Evolutionary conservation across 768 basidiomycete species (phyloP).

Genomic region (Lactarius quietus): DNA sequence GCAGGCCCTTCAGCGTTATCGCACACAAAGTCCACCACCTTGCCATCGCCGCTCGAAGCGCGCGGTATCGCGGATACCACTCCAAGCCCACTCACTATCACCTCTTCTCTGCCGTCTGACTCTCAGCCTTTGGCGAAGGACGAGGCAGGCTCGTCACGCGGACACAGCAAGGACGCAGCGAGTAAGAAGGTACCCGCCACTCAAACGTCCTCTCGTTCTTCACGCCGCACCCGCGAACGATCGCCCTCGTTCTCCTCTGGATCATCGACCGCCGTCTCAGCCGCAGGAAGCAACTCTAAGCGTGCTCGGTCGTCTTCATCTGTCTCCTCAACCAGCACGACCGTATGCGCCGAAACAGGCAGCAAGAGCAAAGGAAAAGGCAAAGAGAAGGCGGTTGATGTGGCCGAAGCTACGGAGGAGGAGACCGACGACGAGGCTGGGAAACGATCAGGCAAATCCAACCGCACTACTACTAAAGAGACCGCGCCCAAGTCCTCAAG

Average conservation of each 20-base stretch:
- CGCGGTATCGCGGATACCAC: constrained; percentile 13
- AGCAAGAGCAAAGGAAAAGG: constrained; percentile 17
- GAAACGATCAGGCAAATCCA: constrained; percentile 1
- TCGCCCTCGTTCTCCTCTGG: constrained; percentile 21
- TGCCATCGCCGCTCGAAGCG: constrained; percentile 1
- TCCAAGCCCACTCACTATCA: constrained; percentile 22
- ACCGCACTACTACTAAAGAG: constrained; percentile 1
- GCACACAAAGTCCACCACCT: background rate
- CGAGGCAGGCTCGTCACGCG: constrained; percentile 11
- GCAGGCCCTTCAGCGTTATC: constrained; percentile 7
- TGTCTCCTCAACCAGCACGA: constrained; percentile 21
- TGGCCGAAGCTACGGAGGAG: background rate
- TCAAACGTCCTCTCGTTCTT: constrained; percentile 11
- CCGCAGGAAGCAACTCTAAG: constrained; percentile 12
- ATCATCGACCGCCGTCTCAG: constrained; percentile 24
- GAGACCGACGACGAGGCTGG: constrained; percentile 15
- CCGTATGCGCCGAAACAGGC: constrained; percentile 1
- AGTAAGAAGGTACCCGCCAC: constrained; percentile 8
- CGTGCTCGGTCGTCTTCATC: constrained; percentile 26
- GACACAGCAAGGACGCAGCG: constrained; percentile 9
- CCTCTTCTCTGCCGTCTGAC: constrained; percentile 21
- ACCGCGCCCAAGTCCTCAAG: constrained; percentile 7
- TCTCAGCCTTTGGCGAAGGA: constrained; percentile 10
- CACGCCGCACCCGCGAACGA: constrained; percentile 17
- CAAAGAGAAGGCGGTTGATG: constrained; percentile 20